Evolutionary conservation across 805 yeast genomes (phyloP), one percentile per base, ranked within the genome.

Genomic region (Candida gorgasii): DNA sequence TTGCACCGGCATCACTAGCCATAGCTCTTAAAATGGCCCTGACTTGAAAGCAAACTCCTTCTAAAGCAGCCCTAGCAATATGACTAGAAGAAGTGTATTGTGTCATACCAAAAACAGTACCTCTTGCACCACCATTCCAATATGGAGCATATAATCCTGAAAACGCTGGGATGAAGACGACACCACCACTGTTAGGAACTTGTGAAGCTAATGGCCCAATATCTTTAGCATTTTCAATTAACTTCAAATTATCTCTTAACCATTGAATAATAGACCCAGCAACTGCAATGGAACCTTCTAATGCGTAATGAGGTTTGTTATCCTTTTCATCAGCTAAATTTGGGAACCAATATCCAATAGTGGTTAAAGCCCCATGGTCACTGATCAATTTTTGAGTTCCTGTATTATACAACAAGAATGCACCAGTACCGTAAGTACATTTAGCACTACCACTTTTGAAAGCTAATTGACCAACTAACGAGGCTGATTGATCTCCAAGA

Each of bases 341-440:
- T 29, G 93, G 92, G 67, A 90, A 86, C 87, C 96, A 88, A 70
- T 78, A 92, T 2, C 92, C 96, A 40, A 89, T 77, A 1, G 97
- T 90, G 32, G 97, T 89, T 52, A 90, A 73, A 11, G 95, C 82
- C 37, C 97, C 97, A 58, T 86, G 82, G 26, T 78, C 72, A 24
- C 90, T 80, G 26, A 84, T 75, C 55, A 89, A 75, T 45, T 88
- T 84, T 39, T 72, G 64, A 34, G 70, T 63, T 45, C 98, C 98
- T 1, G 96, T 86, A 65, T 90, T 90, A 73, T 85, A 88, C 49
- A 92, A 72, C 48, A 90, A 65, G 73, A 90, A 90, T 62, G 96
- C 87, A 48, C 98, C 98, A 1, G 98, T 90, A 49, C 98, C 98
- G 58, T 89, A 90, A 8, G 98, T 90, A 73, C 96, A 89, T 65